phyloP scores from a whole-genome alignment of 164 flowering plant species.

The Brasenia schreberi region DNA sequence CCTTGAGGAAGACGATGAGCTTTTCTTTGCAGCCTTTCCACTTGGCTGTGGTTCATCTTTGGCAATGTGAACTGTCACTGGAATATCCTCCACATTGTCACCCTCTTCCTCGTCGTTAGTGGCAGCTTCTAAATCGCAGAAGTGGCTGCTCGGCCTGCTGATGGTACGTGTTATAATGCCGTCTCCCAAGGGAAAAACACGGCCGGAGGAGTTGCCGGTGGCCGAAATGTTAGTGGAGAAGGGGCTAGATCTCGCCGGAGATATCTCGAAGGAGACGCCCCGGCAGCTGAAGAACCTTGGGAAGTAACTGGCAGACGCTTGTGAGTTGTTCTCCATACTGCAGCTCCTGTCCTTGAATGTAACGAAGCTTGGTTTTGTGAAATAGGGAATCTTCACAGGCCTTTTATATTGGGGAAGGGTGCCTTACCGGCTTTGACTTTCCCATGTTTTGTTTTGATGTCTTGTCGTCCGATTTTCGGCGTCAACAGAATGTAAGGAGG shows the following conservation, averaged over 20 bases:
- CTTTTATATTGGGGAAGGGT: no score
- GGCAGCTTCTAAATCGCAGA: constrained; percentile 24
- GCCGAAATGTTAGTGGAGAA: constrained; percentile 4
- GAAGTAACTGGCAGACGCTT: background rate
- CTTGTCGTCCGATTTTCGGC: no score
- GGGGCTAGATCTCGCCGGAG: constrained; percentile 7
- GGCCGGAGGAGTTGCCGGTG: constrained; percentile 4
- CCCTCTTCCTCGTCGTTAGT: constrained; percentile 2
- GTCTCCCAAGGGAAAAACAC: constrained; percentile 3
- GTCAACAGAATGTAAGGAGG: no score
- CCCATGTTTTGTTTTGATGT: no score
- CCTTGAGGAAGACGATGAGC: constrained; percentile 14
- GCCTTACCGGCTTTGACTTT: no score
- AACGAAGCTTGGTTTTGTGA: no score
- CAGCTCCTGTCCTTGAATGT: no score
- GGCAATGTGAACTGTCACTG: background rate
- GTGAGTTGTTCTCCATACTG: background rate
- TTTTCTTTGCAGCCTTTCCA: background rate
- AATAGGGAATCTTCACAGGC: no score
- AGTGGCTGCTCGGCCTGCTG: constrained; percentile 41
- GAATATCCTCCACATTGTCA: background rate
- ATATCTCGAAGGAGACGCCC: constrained; percentile 18
- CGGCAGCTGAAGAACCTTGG: constrained; percentile 15
- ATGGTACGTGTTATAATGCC: constrained; percentile 1
- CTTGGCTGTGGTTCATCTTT: background rate